phyloP scores from a whole-genome alignment of 495 filamentous ascomycete genomes.

The Tuber indicum region DNA sequence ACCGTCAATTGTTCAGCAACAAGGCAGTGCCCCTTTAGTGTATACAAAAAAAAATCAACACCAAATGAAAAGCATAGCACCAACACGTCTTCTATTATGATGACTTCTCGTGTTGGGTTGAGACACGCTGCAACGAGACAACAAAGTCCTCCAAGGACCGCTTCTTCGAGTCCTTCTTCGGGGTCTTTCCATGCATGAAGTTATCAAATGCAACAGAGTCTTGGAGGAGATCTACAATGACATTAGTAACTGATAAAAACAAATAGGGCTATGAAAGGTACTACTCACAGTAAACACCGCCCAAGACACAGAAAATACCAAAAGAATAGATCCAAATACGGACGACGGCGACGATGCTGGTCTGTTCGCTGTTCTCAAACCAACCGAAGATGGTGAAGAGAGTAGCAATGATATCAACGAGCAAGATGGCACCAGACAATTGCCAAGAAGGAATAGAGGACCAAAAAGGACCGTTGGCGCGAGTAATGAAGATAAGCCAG shows the following conservation, averaged over 20 bases:
- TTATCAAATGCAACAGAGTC: slow-evolving; percentile 74
- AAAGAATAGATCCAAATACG: slow-evolving; percentile 87
- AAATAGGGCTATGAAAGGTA: neutral
- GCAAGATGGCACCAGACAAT: slow-evolving; percentile 63
- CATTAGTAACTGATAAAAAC: slow-evolving; percentile 39
- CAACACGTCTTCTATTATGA: slow-evolving; percentile 46
- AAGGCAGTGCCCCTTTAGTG: neutral
- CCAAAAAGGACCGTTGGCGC: slow-evolving; percentile 82
- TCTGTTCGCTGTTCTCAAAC: slow-evolving; percentile 57
- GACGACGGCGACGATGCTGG: slow-evolving; percentile 68
- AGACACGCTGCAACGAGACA: slow-evolving; percentile 76
- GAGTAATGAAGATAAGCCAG: slow-evolving; percentile 95
- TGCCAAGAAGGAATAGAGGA: slow-evolving; percentile 77
- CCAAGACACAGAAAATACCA: slow-evolving; percentile 70
- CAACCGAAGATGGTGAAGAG: slow-evolving; percentile 77
- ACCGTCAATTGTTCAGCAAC: neutral
- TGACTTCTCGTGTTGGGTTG: slow-evolving; percentile 74
- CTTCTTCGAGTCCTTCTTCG: slow-evolving; percentile 67
- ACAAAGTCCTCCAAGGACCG: slow-evolving; percentile 78
- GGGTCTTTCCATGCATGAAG: slow-evolving; percentile 79
- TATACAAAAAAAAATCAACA: neutral
- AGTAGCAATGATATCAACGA: slow-evolving; percentile 76
- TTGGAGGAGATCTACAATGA: slow-evolving; percentile 58
- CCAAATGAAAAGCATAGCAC: neutral
- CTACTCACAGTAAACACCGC: slow-evolving; percentile 46